Evolutionary conservation across 805 yeast genomes (phyloP).

Genomic region (Yarrowia hollandica): DNA sequence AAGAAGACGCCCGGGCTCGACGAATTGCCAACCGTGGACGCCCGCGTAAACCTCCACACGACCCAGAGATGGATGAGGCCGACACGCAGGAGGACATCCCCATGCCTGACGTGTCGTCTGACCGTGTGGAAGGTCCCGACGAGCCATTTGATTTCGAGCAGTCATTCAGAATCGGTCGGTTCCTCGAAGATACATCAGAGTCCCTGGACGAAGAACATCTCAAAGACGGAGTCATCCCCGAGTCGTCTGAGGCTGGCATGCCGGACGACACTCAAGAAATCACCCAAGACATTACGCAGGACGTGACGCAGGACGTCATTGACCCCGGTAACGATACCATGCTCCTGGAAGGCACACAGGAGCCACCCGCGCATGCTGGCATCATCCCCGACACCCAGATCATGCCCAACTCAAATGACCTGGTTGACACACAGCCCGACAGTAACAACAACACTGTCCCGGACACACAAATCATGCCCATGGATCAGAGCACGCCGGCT

Average conservation of each 20-base stretch:
- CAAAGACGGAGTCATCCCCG: not conserved
- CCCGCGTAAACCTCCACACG: not conserved
- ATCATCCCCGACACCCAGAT: not conserved
- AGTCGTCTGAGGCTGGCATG: constrained; percentile 1
- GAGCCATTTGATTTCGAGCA: constrained; percentile 20
- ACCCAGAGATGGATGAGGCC: constrained; percentile 1
- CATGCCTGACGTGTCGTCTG: not conserved
- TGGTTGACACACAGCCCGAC: not conserved
- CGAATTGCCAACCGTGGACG: not conserved
- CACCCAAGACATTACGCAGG: constrained; percentile 4
- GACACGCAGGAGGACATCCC: constrained; percentile 23
- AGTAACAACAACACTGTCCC: not conserved
- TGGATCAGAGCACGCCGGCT: not conserved
- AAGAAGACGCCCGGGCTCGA: not conserved
- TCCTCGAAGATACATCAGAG: not conserved
- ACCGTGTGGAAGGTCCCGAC: not conserved
- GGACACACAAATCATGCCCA: not conserved
- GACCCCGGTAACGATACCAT: not conserved
- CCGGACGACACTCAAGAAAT: constrained; percentile 9
- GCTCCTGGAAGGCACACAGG: not conserved
- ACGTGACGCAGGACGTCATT: not conserved
- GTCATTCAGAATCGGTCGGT: not conserved
- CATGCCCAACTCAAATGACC: constrained; percentile 1
- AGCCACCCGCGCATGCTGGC: not conserved
- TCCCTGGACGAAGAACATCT: not conserved